phyloP scores from a whole-genome alignment of 2,329 filamentous ascomycete genomes.

The Spiromastix sp. region DNA sequence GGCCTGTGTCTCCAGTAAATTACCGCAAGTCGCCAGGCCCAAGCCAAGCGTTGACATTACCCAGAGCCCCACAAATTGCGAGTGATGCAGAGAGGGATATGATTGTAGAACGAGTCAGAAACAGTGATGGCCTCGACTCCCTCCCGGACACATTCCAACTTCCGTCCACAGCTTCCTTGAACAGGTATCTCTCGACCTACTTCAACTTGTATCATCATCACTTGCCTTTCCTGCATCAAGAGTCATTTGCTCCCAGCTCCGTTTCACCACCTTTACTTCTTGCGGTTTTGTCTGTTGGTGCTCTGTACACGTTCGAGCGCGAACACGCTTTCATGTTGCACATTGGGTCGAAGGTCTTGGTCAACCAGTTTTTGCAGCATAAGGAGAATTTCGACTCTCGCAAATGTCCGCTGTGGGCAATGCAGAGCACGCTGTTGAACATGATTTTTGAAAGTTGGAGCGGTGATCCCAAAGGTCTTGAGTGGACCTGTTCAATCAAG shows the following conservation, averaged over 20 bases:
- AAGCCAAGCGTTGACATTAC: slow-evolving; percentile 52
- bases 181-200: slow-evolving; percentile 89
- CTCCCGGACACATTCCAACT: slow-evolving; percentile 85
- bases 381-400: slow-evolving; percentile 98
- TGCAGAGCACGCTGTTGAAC: slow-evolving; percentile 93
- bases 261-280: slow-evolving; percentile 75
- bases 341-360: slow-evolving; percentile 92
- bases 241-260: slow-evolving; percentile 73
- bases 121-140: slow-evolving; percentile 67
- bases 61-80: slow-evolving; percentile 67
- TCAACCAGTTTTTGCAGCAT: slow-evolving; percentile 94
- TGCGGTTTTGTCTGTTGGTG: slow-evolving; percentile 87
- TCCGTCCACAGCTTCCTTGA: slow-evolving; percentile 68
- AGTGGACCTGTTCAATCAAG: slow-evolving; percentile 99
- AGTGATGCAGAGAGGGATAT: slow-evolving; percentile 76
- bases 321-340: slow-evolving; percentile 96
- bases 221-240: slow-evolving; percentile 85
- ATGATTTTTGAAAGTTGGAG: slow-evolving; percentile 99
- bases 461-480: slow-evolving; percentile 89
- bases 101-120: slow-evolving; percentile 78
- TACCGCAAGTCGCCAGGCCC: slow-evolving; percentile 61
- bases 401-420: slow-evolving; percentile 95
- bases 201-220: slow-evolving; percentile 97
- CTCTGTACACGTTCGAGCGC: slow-evolving; percentile 92
- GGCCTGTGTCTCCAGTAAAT: slow-evolving; percentile 58